A percentile compares a stretch with the other conserved stretches of the same genome.
phyloP scores from a whole-genome alignment of 495 filamentous ascomycete genomes.

The Emericellopsis terricola region DNA sequence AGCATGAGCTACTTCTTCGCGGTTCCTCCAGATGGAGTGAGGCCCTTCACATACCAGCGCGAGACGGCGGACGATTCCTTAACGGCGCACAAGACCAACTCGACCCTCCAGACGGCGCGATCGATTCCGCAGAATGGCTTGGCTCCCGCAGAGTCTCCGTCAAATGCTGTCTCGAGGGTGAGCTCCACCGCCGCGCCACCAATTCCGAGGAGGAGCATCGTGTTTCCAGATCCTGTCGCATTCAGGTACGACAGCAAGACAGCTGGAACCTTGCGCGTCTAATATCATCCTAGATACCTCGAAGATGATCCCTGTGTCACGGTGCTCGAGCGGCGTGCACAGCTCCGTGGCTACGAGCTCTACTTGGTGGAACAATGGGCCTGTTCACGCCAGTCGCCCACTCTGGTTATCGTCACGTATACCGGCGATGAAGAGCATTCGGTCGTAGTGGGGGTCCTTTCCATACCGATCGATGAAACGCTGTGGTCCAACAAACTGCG shows the following conservation, averaged over 20 bases:
- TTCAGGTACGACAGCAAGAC: slow-evolving; percentile 36
- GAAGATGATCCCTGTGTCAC: slow-evolving; percentile 69
- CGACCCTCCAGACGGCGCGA: too few relatives aligned
- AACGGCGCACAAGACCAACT: too few relatives aligned
- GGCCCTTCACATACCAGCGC: background rate
- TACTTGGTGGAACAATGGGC: slow-evolving; percentile 98
- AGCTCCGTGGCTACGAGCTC: slow-evolving; percentile 71
- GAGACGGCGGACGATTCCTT: background rate
- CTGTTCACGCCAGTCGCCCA: slow-evolving; percentile 76
- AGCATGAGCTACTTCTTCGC: background rate
- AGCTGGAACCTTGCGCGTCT: too few relatives aligned
- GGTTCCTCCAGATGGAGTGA: background rate
- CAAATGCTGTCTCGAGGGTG: too few relatives aligned
- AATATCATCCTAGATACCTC: slow-evolving; percentile 56
- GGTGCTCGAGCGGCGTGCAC: slow-evolving; percentile 49
- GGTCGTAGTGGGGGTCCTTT: slow-evolving; percentile 63
- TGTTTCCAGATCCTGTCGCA: slow-evolving; percentile 58
- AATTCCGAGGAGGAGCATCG: slow-evolving; percentile 25
- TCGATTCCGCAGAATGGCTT: too few relatives aligned
- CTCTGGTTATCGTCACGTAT: slow-evolving; percentile 83
- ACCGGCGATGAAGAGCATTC: slow-evolving; percentile 71
- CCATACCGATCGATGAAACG: slow-evolving; percentile 63
- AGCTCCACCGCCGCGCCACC: slow-evolving; percentile 9
- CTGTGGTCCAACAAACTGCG: slow-evolving; percentile 62
- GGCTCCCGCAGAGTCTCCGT: too few relatives aligned